Evolutionary conservation across 495 filamentous ascomycete species (phyloP), one percentile per base, ranked within the genome.

Genomic region (Lasiosphaeria miniovina): DNA sequence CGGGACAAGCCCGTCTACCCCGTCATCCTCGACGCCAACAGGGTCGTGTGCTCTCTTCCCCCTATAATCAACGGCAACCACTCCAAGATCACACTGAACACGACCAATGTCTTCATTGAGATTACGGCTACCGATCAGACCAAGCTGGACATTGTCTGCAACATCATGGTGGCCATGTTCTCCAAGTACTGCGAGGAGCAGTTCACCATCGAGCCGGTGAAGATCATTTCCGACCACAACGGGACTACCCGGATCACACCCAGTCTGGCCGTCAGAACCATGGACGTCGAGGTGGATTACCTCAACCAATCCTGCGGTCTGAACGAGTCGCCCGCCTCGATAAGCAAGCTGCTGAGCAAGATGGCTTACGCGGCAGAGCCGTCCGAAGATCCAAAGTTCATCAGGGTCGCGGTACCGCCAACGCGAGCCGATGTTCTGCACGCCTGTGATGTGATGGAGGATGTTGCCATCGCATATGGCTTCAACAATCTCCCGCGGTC

Each of bases 401-500:
- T 98, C 62, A 86, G 93, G 58, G 86, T 97, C 31, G 80, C 85
- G 36, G 81, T 98, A 45, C 94, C 94, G 9, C 85, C 91, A 33
- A 97, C 90, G 45, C 86, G 94, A 33, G 93, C 94, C 6, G 94
- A 98, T 74, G 88, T 99, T 24, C 83, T 99, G 17, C 95, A 99
- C 74, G 88, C 96, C 72, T 92, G 90, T 63, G 94, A 99, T 71
- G 90, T 99, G 65, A 98, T 99, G 94, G 94, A 99, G 75, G 94
- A 99, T 74, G 86, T 94, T 15, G 94, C 91, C 15, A 91, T 98
- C 60, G 90, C 90, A 15, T 95, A 96, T 74, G 94, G 94, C 58
- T 99, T 95, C 83, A 98, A 99, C 81, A 86, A 86, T 24, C 87
- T 99, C 7, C 91, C 92, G 0, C 86, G 90, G 14, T 82, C 86